phyloP scores from a whole-genome alignment of 2,329 filamentous ascomycete species.

The Coleophoma cylindrospora region DNA sequence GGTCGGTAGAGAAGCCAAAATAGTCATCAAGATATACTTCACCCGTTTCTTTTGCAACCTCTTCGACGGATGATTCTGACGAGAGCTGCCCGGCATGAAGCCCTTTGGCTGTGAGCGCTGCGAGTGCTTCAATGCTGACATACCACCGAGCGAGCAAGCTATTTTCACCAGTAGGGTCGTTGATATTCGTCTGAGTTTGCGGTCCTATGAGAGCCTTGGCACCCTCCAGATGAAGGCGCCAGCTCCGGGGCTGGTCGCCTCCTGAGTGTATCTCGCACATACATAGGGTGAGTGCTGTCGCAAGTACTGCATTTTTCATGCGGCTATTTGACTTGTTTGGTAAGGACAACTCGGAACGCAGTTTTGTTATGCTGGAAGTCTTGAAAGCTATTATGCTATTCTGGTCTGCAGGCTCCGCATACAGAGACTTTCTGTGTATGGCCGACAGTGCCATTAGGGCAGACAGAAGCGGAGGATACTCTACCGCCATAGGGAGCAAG shows the following conservation, averaged over 20 bases:
- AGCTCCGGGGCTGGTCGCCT: slow-evolving; percentile 31
- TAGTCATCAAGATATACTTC: slow-evolving; percentile 34
- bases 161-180: not conserved
- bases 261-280: slow-evolving; percentile 35
- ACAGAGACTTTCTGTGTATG: slow-evolving; percentile 32
- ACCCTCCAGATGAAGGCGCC: slow-evolving; percentile 36
- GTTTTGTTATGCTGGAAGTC: not conserved
- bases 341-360: not conserved
- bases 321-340: slow-evolving; percentile 7
- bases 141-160: not conserved
- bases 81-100: not conserved
- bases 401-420: slow-evolving; percentile 3
- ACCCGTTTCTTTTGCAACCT: slow-evolving; percentile 1
- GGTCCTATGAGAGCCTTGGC: slow-evolving; percentile 29
- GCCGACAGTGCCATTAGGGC: slow-evolving; percentile 35
- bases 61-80: not conserved
- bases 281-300: slow-evolving; percentile 35
- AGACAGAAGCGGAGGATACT: slow-evolving; percentile 34
- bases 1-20: slow-evolving; percentile 33
- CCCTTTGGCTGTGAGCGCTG: not conserved
- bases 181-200: not conserved
- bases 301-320: slow-evolving; percentile 30
- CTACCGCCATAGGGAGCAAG: slow-evolving; percentile 36
- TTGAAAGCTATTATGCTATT: not conserved
- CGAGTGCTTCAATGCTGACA: not conserved